Conservation (phyloP, 345 rosid genomes). For the Salix udensis region DNA sequence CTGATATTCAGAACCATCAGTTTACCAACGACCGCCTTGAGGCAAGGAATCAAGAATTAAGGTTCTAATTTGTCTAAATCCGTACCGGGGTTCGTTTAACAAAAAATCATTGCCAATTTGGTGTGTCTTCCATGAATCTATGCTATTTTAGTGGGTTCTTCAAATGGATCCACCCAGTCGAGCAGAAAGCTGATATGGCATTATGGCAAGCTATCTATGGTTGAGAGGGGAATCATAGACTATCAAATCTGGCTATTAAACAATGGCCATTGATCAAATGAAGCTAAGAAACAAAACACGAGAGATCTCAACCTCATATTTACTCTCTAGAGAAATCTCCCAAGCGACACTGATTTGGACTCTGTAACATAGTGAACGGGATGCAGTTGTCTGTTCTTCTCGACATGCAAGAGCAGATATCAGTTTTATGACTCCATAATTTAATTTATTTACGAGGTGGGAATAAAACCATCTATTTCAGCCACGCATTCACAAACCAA, state of each 20-base stretch:
- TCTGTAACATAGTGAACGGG: conserved; percentile 13
- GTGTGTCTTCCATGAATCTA: no score
- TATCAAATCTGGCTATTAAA: conserved; percentile 20
- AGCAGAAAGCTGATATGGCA: conserved; percentile 22
- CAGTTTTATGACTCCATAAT: conserved; percentile 1
- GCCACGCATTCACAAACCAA: conserved; percentile 32
- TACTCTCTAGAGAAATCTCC: conserved; percentile 23
- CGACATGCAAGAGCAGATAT: conserved; percentile 5
- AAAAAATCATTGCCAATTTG: no score
- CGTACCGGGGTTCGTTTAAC: no score
- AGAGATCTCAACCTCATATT: conserved; percentile 35
- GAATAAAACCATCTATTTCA: conserved; percentile 34
- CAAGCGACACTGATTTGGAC: neutral
- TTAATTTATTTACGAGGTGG: conserved; percentile 30
- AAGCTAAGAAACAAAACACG: neutral
- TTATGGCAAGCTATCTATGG: conserved; percentile 19
- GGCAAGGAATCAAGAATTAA: neutral
- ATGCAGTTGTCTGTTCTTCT: conserved; percentile 27
- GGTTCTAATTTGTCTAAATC: no score
- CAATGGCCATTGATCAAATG: conserved; percentile 24
- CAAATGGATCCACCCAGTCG: no score
- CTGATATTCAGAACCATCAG: neutral
- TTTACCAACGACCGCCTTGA: neutral
- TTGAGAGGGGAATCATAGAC: conserved; percentile 15
- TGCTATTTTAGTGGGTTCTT: no score